Evolutionary conservation across 2,329 filamentous ascomycete genomes (phyloP).

Genomic region (Exophiala viscosa): DNA sequence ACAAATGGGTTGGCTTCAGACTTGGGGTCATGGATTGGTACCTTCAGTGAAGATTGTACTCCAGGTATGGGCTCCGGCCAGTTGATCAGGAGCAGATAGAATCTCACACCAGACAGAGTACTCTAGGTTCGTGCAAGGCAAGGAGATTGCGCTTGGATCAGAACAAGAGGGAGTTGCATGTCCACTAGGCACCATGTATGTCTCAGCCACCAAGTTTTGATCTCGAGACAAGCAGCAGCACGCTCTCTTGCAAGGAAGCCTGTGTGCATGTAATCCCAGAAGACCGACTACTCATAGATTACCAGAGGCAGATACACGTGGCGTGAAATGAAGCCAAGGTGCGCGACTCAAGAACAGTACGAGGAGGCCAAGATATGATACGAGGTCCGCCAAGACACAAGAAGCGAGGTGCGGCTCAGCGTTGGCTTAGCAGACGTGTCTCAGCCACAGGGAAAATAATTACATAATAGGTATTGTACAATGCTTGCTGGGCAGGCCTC

Average conservation of each 20-base stretch:
- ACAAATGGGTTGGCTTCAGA: neutral
- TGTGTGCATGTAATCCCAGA: neutral
- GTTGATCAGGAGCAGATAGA: neutral
- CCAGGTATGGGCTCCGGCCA: neutral
- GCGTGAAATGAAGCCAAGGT: neutral
- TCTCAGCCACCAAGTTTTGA: neutral
- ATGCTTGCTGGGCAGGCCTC: neutral
- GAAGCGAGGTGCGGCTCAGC: neutral
- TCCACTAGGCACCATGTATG: neutral
- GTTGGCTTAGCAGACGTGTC: neutral
- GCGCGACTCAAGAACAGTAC: no score
- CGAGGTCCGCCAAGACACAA: neutral
- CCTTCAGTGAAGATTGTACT: neutral
- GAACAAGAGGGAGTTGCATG: neutral
- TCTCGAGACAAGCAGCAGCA: neutral
- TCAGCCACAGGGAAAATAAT: neutral
- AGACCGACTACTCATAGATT: neutral
- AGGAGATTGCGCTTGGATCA: neutral
- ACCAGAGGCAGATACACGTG: neutral
- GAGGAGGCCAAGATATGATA: neutral
- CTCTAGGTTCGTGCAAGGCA: neutral
- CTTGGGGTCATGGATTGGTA: neutral
- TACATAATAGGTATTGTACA: neutral
- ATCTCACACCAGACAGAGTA: neutral
- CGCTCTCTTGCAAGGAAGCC: neutral